These are phyloP conservation scores for Aphelidium insulamus DNA, from an alignment of 371 early-diverging fungal species.

Conservation along the genomic window DNA sequence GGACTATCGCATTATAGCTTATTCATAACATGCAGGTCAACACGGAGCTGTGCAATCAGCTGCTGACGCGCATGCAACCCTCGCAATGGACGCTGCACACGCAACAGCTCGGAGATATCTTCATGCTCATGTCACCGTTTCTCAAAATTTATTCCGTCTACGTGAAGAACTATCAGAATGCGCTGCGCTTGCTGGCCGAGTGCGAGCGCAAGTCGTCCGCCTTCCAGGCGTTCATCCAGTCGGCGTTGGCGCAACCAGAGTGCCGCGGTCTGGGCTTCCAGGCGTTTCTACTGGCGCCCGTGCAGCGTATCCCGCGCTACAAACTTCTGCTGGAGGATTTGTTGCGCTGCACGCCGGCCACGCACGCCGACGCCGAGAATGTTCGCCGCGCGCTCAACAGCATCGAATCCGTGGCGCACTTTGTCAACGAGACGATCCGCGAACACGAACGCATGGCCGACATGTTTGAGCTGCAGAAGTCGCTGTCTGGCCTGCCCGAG, in stretches of 20 bases:
- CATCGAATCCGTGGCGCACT: constrained; percentile 32
- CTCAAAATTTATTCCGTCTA: constrained; percentile 43
- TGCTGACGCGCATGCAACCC: constrained; percentile 17
- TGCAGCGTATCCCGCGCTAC: constrained; percentile 67
- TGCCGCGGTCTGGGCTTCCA: constrained; percentile 39
- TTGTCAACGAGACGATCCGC: constrained; percentile 48
- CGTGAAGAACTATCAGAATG: constrained; percentile 17
- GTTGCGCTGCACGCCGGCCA: constrained; percentile 25
- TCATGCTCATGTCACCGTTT: constrained; percentile 33
- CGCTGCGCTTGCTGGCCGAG: constrained; percentile 12
- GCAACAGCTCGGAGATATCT: constrained; percentile 36
- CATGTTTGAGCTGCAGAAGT: constrained; percentile 38
- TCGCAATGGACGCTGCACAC: constrained; percentile 3
- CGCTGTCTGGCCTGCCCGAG: constrained; percentile 12
- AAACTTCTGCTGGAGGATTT: constrained; percentile 42
- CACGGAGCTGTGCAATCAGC: constrained; percentile 23
- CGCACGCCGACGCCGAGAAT: constrained; percentile 32
- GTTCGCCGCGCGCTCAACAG: constrained; percentile 29
- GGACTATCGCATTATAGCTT: too few relatives aligned
- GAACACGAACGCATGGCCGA: constrained; percentile 41
- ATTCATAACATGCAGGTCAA: too few relatives aligned
- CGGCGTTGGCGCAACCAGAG: constrained; percentile 13
- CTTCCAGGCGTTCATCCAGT: constrained; percentile 12
- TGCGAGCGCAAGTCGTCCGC: constrained; percentile 12
- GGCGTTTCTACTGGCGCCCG: constrained; percentile 52